Base-by-base conservation (phyloP, 192 early-diverging fungal genomes). In the Podochytrium sp. region DNA sequence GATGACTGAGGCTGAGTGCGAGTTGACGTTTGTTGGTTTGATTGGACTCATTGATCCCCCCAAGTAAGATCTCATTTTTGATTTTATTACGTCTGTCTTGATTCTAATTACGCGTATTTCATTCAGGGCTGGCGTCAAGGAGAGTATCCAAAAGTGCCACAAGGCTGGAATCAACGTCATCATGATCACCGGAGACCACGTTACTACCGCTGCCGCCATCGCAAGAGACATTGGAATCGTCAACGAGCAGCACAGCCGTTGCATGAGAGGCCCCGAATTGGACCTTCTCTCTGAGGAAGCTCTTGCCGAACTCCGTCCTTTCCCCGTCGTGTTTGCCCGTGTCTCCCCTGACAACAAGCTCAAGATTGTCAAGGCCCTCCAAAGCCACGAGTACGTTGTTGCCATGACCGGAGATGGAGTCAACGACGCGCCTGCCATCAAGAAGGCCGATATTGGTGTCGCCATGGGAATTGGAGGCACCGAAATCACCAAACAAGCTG, bases 111-210 rank as follows among this genome's bases (percentile, higher is more conserved):
- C n/a, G n/a, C n/a, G n/a, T n/a, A n/a, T n/a, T n/a, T 7, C 23
- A 27, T 51, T 38, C 62, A 89, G 91, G 64, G 78, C 79, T 14
- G 95, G 94, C 27, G 94, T 96, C 27, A 81, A 89, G 41, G 94
- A 94, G 70, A 89, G 89, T 74, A 89, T 99, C 25, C 82, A 76
- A 1, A 89, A 84, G 49, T 96, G 97, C 79, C 92, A 95, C 74
- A 58, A 83, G n/a, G 97, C 97, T 3, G 97, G 96, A 7, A 94
- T 99, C 79, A 90, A 89, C 51, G 97, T 99, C 2, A 87, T 96
- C 29, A 99, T 99, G 97, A 95, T 99, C 61, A 99, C 97, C 3
- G 97, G 97, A 55, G 96, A 99, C 77, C 97, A 99, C 73, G 86
- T 95, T 43, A 87, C 86, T 67, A 99, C 97, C 12, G 97, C 97